A percentile compares a stretch with the other conserved stretches of the same genome.
phyloP scores from a whole-genome alignment of 495 filamentous ascomycete species.

The Tetracladium marchalianum region DNA sequence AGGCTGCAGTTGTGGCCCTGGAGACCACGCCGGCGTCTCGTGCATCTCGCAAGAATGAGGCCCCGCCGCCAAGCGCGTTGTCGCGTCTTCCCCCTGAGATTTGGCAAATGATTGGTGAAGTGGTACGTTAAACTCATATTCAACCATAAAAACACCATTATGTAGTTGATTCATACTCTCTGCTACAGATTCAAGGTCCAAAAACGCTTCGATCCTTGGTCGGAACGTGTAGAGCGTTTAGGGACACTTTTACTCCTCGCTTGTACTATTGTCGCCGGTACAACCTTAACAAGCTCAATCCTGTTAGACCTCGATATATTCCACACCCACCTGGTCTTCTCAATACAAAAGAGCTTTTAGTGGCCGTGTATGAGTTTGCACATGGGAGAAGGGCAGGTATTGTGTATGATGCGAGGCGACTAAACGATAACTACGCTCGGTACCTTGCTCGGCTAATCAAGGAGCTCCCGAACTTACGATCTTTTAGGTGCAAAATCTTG shows the following conservation, averaged over 20 bases:
- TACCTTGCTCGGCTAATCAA: not conserved
- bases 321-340: not conserved
- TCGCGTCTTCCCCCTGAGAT: slow-evolving; percentile 3
- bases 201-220: not conserved
- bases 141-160: not conserved
- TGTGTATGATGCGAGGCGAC: not conserved
- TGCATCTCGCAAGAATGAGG: too few species aligned
- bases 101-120: slow-evolving; percentile 1
- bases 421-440: not conserved
- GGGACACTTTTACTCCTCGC: not conserved
- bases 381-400: not conserved
- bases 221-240: not conserved
- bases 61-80: too few species aligned
- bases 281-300: not conserved
- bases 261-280: not conserved
- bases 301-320: not conserved
- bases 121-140: not conserved
- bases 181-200: slow-evolving; percentile 1
- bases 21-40: too few species aligned
- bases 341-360: not conserved
- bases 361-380: not conserved
- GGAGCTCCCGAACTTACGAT: slow-evolving; percentile 2
- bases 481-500: slow-evolving; percentile 1
- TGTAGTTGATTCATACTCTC: not conserved
- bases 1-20: too few species aligned